Evolutionary conservation across 2,329 filamentous ascomycete species (phyloP).

Genomic region (Hypoxylon sp.): DNA sequence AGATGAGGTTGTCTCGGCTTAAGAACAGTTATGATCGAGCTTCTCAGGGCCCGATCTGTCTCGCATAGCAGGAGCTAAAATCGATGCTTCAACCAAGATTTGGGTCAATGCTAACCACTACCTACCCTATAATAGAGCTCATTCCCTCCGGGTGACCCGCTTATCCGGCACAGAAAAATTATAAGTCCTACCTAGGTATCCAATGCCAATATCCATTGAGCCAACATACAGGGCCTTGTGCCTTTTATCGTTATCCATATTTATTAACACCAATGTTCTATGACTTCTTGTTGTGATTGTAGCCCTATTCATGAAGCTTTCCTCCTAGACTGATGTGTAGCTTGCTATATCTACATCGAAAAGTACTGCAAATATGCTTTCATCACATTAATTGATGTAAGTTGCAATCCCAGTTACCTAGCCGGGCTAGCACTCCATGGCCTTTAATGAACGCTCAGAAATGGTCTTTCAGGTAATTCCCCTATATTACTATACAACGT

Average conservation of each 20-base stretch:
- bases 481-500: neutral
- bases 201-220: neutral
- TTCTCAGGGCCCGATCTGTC: neutral
- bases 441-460: neutral
- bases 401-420: neutral
- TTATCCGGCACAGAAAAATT: neutral
- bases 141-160: neutral
- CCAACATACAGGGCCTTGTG: neutral
- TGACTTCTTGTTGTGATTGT: neutral
- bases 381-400: neutral
- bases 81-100: slow-evolving; percentile 1
- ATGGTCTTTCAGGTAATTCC: neutral
- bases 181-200: neutral
- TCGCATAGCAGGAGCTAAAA: neutral
- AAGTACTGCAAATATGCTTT: neutral
- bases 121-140: neutral
- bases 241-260: neutral
- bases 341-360: neutral
- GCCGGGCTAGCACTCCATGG: neutral
- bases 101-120: neutral
- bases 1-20: neutral
- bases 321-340: neutral
- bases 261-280: neutral
- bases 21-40: slow-evolving; percentile 1
- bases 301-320: neutral